Evolutionary conservation across 2,329 filamentous ascomycete species (phyloP), one percentile per base, ranked within the genome.

Genomic region (Diaporthe amygdali): DNA sequence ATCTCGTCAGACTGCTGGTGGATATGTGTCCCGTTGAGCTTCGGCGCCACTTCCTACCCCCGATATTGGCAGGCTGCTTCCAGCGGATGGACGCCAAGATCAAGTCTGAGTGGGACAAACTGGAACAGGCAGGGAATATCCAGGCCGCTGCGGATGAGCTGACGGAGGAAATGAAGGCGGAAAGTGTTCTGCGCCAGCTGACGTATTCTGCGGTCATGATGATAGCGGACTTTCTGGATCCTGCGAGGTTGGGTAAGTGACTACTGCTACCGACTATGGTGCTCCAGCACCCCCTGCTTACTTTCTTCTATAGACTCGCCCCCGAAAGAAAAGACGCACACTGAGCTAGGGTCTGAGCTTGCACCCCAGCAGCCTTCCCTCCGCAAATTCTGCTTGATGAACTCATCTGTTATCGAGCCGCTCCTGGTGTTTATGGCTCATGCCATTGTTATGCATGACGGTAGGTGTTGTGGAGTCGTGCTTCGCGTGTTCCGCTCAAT

Each of bases 131-230:
- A 74, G 88, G 93, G 75, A 84, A 84, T 25, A 84, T 90, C 15
- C 88, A 89, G 51, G 88, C 91, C 1, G 91, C 91, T 4, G 91
- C 92, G 25, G 94, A 95, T 69, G 93, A 94, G 72, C 84, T 99
- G 67, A 94, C 93, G 1, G 95, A 98, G 75, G 96, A 99, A 83
- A 99, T 99, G 96, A 97, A 98, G 82, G 92, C 94, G 8, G 96
- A 99, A 81, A 98, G 96, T 78, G 97, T 99, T 37, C 84, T 99
- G 55, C 91, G 96, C 25, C 95, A 98, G 79, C 88, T 98, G 63
- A 98, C 96, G 0, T 96, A 97, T 81, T 94, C 94, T 4, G 94
- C 95, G 1, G 94, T 98, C 37, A 92, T 96, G 76, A 94, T 98
- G 88, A 93, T 98, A 74, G 94, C 94, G 9, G 93, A 94, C 75